phyloP scores from a whole-genome alignment of 257 asterid species.

The Datura wrightii region DNA sequence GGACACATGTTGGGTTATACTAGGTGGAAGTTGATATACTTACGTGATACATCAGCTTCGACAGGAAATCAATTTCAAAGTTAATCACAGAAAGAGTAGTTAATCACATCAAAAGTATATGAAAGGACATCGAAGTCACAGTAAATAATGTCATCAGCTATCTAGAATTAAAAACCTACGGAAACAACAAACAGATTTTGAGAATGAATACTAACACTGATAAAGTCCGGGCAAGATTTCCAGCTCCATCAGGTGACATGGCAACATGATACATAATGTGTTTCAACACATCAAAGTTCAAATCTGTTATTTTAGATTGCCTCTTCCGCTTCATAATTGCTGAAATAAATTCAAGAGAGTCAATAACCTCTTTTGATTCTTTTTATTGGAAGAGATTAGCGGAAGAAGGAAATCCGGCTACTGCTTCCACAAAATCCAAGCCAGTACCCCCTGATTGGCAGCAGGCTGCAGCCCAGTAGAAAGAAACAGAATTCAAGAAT shows the following conservation, averaged over 20 bases:
- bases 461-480: background rate
- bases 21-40: background rate
- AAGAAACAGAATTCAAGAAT: background rate
- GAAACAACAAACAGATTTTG: background rate
- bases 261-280: conserved; percentile 32
- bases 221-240: conserved; percentile 27
- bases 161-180: conserved; percentile 11
- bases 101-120: background rate
- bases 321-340: conserved; percentile 30
- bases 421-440: background rate
- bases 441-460: background rate
- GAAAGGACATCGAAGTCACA: background rate
- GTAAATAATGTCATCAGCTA: background rate
- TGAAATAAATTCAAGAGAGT: conserved; percentile 28
- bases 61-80: conserved; percentile 13
- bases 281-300: conserved; percentile 39
- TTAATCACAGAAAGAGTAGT: conserved; percentile 3
- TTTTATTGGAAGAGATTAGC: conserved; percentile 8
- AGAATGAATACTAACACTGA: conserved; percentile 38
- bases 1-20: background rate
- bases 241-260: conserved; percentile 42
- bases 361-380: conserved; percentile 16
- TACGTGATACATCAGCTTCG: background rate
- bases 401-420: background rate
- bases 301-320: conserved; percentile 34